A percentile compares a stretch with the other conserved stretches of the same genome.
phyloP scores from a whole-genome alignment of 1,139 yeast genomes.

The Geotrichum restrictum region DNA sequence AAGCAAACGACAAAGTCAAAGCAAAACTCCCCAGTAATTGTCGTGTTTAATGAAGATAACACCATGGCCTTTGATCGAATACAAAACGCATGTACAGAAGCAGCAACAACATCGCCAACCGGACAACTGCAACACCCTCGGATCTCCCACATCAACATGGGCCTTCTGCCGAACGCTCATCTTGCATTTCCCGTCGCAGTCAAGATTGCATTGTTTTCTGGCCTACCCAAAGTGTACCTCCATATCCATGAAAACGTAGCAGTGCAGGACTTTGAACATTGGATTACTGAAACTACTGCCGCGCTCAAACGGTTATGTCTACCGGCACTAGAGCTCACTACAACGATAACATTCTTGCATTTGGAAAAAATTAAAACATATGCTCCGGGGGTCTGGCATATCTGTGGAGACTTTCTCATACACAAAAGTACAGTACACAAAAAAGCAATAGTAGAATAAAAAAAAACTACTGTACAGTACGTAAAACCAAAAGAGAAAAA shows the following conservation, averaged over 20 bases:
- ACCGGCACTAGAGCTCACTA: too few relatives aligned
- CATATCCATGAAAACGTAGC: conserved; percentile 80
- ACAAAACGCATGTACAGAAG: conserved; percentile 7
- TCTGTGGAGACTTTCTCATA: conserved; percentile 51
- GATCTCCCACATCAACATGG: conserved; percentile 68
- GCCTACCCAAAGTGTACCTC: conserved; percentile 31
- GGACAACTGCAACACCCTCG: conserved; percentile 27
- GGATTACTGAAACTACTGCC: conserved; percentile 31
- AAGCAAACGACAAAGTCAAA: conserved; percentile 23
- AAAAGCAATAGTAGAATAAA: not conserved
- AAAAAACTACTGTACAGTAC: too few relatives aligned
- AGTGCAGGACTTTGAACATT: conserved; percentile 41
- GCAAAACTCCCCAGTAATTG: conserved; percentile 36
- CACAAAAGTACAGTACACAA: too few relatives aligned
- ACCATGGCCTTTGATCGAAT: conserved; percentile 48
- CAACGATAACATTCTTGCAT: conserved; percentile 32
- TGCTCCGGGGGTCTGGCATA: conserved; percentile 84
- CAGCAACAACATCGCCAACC: not conserved
- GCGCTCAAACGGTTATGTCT: not conserved
- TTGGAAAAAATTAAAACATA: conserved; percentile 70
- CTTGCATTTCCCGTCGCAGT: conserved; percentile 55
- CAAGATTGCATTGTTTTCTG: conserved; percentile 25
- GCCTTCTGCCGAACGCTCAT: conserved; percentile 66
- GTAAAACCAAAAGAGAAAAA: too few relatives aligned
- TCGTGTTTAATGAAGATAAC: conserved; percentile 62